phyloP scores from a whole-genome alignment of 192 early-diverging fungal genomes.

The Rhizophagus sp. region DNA sequence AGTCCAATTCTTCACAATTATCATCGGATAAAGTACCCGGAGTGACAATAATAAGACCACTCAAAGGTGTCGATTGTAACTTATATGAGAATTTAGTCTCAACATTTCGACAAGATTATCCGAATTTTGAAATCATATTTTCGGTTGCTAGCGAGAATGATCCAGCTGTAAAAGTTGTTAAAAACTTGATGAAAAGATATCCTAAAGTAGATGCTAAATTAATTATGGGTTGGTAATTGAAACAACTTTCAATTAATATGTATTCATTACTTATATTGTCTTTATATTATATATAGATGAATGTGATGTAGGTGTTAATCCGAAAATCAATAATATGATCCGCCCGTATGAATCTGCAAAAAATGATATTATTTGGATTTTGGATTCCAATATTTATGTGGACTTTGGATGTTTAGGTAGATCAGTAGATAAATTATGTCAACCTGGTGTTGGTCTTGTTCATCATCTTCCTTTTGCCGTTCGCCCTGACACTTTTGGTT shows the following conservation, averaged over 20 bases:
- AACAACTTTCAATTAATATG: not conserved
- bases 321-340: slow-evolving; percentile 95
- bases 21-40: slow-evolving; percentile 56
- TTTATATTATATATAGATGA: slow-evolving; percentile 50
- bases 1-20: slow-evolving; percentile 43
- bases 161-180: slow-evolving; percentile 77
- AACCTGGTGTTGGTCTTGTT: slow-evolving; percentile 84
- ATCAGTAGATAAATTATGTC: slow-evolving; percentile 75
- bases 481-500: slow-evolving; percentile 68
- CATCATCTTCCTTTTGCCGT: slow-evolving; percentile 91
- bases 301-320: slow-evolving; percentile 82
- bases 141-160: slow-evolving; percentile 80
- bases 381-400: slow-evolving; percentile 89
- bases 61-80: slow-evolving; percentile 91
- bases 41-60: slow-evolving; percentile 90
- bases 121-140: slow-evolving; percentile 86
- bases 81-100: slow-evolving; percentile 80
- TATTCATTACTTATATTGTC: not conserved
- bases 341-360: slow-evolving; percentile 75
- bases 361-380: slow-evolving; percentile 92
- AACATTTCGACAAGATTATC: slow-evolving; percentile 88
- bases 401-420: slow-evolving; percentile 76
- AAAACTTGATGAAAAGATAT: slow-evolving; percentile 66
- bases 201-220: slow-evolving; percentile 75
- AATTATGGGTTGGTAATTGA: slow-evolving; percentile 66